A percentile compares a stretch with the other conserved stretches of the same genome.
Evolutionary conservation across 2,329 filamentous ascomycete genomes (phyloP).

Genomic region (Erysiphe pisi): DNA sequence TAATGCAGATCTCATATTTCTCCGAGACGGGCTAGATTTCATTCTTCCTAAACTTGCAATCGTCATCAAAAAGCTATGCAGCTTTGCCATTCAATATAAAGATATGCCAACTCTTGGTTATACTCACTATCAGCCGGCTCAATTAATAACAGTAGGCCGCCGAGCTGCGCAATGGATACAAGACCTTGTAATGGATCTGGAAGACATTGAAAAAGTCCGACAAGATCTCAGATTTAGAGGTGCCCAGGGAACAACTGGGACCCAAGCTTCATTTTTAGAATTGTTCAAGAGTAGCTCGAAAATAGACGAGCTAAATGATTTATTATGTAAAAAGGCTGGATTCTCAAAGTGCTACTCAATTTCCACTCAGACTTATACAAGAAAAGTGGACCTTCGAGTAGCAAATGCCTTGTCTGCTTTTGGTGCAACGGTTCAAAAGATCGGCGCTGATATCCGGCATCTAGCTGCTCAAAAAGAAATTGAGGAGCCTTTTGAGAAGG

Average conservation of each 20-base stretch:
- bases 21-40: slow-evolving; percentile 61
- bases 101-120: slow-evolving; percentile 55
- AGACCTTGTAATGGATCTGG: slow-evolving; percentile 63
- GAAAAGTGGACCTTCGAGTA: slow-evolving; percentile 74
- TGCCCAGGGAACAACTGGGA: slow-evolving; percentile 53
- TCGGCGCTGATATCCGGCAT: slow-evolving; percentile 63
- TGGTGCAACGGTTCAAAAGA: slow-evolving; percentile 66
- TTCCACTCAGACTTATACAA: slow-evolving; percentile 61
- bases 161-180: slow-evolving; percentile 61
- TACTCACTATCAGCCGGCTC: slow-evolving; percentile 31
- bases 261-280: slow-evolving; percentile 45
- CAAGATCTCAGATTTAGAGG: slow-evolving; percentile 64
- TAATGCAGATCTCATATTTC: slow-evolving; percentile 67
- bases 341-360: slow-evolving; percentile 42
- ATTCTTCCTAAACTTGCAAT: slow-evolving; percentile 66
- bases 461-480: slow-evolving; percentile 69
- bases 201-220: slow-evolving; percentile 59
- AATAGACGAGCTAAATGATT: slow-evolving; percentile 46
- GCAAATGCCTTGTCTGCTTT: slow-evolving; percentile 70
- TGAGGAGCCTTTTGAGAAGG: slow-evolving; percentile 71
- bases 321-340: slow-evolving; percentile 47
- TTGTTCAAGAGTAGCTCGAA: slow-evolving; percentile 45
- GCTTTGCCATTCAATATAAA: slow-evolving; percentile 65
- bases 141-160: slow-evolving; percentile 37
- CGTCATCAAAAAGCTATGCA: slow-evolving; percentile 61